phyloP scores from a whole-genome alignment of 192 early-diverging fungal genomes.

The Backusella liffmaniae region DNA sequence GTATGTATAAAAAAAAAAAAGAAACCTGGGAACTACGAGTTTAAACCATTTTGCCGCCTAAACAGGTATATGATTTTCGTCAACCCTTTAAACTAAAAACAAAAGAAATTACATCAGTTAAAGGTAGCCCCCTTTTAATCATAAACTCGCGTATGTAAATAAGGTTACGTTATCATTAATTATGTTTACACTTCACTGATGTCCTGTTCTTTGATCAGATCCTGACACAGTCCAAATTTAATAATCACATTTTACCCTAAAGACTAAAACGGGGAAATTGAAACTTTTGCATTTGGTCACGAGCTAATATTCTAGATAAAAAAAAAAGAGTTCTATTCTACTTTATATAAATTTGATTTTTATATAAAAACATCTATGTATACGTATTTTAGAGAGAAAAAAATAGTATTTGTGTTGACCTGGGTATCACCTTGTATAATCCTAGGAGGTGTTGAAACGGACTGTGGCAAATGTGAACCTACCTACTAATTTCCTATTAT shows the following conservation, averaged over 20 bases:
- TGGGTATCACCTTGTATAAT: no score
- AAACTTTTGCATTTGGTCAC: not conserved
- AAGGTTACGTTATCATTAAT: not conserved
- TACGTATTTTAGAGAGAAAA: no score
- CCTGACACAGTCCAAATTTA: not conserved
- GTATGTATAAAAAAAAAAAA: not conserved
- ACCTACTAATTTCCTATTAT: no score
- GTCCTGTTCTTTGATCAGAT: not conserved
- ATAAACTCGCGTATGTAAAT: not conserved
- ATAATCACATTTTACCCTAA: not conserved
- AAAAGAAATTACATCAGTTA: not conserved
- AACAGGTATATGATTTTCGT: not conserved
- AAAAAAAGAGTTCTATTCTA: no score
- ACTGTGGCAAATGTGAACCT: no score
- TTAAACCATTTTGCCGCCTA: not conserved
- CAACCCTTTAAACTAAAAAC: not conserved
- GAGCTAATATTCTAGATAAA: not conserved
- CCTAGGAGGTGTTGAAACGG: no score
- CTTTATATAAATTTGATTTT: no score
- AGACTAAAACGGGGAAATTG: not conserved
- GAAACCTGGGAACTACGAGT: not conserved
- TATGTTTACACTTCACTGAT: not conserved
- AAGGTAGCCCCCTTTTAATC: not conserved
- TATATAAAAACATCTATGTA: no score
- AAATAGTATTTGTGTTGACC: no score